These are phyloP conservation scores for Crithidia bombi DNA, from an alignment of 208 protist genomes.

Conservation along the genomic window DNA sequence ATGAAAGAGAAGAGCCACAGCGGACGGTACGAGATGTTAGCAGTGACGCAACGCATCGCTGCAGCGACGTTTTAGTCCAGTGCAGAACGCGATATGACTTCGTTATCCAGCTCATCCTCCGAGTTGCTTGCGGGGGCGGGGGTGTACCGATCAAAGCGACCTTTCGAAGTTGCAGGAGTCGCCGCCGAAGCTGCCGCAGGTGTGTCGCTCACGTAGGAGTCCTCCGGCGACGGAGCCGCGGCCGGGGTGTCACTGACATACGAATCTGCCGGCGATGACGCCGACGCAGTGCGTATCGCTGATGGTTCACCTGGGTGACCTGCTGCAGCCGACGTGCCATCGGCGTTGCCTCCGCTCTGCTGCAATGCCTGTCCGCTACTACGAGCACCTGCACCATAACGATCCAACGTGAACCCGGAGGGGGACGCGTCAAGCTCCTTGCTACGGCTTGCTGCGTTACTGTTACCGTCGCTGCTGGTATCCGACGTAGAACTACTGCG, in stretches of 20 bases:
- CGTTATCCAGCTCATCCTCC: conserved; percentile 79
- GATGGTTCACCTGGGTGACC: neutral
- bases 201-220: conserved; percentile 44
- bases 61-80: conserved; percentile 59
- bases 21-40: too few relatives aligned
- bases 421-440: neutral
- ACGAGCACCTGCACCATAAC: neutral
- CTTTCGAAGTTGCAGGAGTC: neutral
- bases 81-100: conserved; percentile 68
- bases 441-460: neutral
- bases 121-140: conserved; percentile 76
- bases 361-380: neutral
- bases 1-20: neutral
- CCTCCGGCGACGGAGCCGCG: neutral
- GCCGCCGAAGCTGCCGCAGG: neutral
- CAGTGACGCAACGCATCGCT: too few relatives aligned
- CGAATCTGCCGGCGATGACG: conserved; percentile 13
- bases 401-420: neutral
- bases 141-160: conserved; percentile 12
- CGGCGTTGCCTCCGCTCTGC: neutral
- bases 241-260: conserved; percentile 17
- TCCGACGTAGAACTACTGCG: neutral
- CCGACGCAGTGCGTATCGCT: neutral
- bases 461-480: neutral
- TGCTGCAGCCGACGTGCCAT: neutral